phyloP scores from a whole-genome alignment of 768 basidiomycete genomes.

The Lactarius akahatsu region DNA sequence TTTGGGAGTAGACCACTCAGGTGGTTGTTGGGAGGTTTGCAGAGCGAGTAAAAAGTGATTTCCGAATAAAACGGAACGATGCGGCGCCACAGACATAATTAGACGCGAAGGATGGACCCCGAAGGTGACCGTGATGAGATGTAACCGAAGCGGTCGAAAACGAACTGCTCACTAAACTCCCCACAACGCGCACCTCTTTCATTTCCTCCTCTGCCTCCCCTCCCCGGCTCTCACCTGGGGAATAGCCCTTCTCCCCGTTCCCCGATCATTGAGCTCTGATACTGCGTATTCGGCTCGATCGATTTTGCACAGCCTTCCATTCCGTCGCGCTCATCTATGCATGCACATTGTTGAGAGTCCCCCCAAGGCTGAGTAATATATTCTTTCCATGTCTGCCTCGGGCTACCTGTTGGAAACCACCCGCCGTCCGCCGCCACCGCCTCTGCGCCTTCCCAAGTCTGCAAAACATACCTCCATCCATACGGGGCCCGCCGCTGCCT shows the following conservation, averaged over 20 bases:
- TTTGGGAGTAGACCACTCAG: too few species aligned
- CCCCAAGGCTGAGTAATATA: conserved; percentile 7
- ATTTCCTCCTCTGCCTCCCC: not conserved
- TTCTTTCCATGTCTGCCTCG: conserved; percentile 24
- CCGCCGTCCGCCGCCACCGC: conserved; percentile 30
- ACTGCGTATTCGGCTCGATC: conserved; percentile 21
- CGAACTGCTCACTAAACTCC: conserved; percentile 7
- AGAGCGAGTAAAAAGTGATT: not conserved
- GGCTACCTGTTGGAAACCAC: conserved; percentile 27
- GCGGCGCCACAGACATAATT: conserved; percentile 16
- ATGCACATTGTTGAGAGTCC: conserved; percentile 8
- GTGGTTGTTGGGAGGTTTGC: too few species aligned
- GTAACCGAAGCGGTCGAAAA: not conserved
- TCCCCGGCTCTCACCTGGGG: conserved; percentile 5
- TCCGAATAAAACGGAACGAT: conserved; percentile 10
- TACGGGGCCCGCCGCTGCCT: conserved; percentile 9
- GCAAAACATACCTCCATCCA: conserved; percentile 22
- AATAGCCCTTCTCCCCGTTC: not conserved
- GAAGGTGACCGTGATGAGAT: conserved; percentile 16
- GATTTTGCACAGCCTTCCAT: conserved; percentile 4
- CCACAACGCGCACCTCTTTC: conserved; percentile 16
- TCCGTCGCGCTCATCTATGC: conserved; percentile 15
- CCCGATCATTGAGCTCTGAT: conserved; percentile 1
- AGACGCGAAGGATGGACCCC: conserved; percentile 14
- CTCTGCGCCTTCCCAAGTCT: conserved; percentile 24